phyloP scores from a whole-genome alignment of 1,139 yeast genomes.

The Pichia sp. region DNA sequence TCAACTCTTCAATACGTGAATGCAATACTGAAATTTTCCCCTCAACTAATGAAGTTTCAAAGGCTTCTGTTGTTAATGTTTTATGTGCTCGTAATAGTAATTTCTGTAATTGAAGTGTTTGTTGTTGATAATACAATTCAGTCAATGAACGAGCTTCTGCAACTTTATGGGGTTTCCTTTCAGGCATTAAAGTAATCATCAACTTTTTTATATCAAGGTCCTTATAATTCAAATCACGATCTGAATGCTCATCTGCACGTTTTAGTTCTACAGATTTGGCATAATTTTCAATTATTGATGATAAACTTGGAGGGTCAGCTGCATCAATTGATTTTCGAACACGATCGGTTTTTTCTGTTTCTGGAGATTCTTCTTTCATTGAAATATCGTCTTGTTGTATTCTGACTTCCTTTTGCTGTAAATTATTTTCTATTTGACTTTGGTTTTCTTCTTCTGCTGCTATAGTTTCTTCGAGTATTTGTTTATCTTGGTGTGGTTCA shows the following conservation, averaged over 20 bases:
- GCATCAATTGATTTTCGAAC: conserved; percentile 5
- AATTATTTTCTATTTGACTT: not conserved
- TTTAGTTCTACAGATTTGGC: conserved; percentile 18
- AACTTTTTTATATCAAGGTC: conserved; percentile 34
- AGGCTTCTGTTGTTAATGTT: conserved; percentile 75
- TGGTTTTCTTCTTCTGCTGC: not conserved
- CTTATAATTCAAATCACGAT: conserved; percentile 28
- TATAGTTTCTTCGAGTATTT: not conserved
- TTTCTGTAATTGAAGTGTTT: conserved; percentile 77
- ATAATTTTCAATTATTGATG: conserved; percentile 25
- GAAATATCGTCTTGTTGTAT: not conserved
- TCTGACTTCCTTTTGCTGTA: not conserved
- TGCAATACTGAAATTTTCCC: conserved; percentile 90
- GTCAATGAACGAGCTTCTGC: conserved; percentile 64
- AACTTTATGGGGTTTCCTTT: conserved; percentile 42
- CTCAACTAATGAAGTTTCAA: conserved; percentile 81
- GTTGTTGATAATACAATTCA: conserved; percentile 80
- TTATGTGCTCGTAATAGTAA: conserved; percentile 82
- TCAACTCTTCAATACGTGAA: conserved; percentile 86
- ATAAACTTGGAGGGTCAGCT: conserved; percentile 25
- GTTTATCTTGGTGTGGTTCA: not conserved
- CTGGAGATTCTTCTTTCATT: not conserved
- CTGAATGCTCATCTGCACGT: conserved; percentile 24
- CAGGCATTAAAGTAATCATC: conserved; percentile 39
- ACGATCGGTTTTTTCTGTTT: not conserved